phyloP scores from a whole-genome alignment of 208 protist species.

The Trypanosoma scelopori region DNA sequence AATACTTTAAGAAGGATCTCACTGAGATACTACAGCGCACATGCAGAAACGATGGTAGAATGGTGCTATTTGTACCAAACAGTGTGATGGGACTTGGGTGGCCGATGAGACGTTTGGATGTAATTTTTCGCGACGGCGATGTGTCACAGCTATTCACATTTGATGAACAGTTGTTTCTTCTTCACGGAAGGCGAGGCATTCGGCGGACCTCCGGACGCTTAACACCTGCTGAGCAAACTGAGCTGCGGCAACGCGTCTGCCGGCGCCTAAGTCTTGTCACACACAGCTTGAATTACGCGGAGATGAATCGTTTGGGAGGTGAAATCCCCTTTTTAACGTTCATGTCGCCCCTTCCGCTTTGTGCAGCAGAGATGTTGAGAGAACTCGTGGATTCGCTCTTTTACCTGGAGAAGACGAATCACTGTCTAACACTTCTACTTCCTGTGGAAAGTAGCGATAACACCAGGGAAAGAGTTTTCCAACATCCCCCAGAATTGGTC shows the following conservation, averaged over 20 bases:
- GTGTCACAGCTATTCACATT: slow-evolving; percentile 64
- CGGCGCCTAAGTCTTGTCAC: slow-evolving; percentile 58
- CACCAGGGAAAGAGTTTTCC: background rate
- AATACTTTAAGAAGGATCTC: slow-evolving; percentile 57
- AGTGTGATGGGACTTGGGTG: slow-evolving; percentile 41
- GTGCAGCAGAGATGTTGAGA: slow-evolving; percentile 29
- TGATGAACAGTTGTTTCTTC: slow-evolving; percentile 54
- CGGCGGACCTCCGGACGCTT: slow-evolving; percentile 33
- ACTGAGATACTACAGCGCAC: slow-evolving; percentile 42
- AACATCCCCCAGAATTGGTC: background rate
- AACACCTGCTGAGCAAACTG: slow-evolving; percentile 39
- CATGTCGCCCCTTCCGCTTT: slow-evolving; percentile 35
- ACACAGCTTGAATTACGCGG: slow-evolving; percentile 38
- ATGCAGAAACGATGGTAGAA: slow-evolving; percentile 49
- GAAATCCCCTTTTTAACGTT: slow-evolving; percentile 46
- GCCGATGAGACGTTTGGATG: slow-evolving; percentile 53
- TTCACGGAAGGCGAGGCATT: slow-evolving; percentile 30
- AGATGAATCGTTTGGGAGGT: slow-evolving; percentile 33
- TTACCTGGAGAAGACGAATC: slow-evolving; percentile 7
- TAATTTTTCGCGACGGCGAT: slow-evolving; percentile 62
- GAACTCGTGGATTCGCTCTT: slow-evolving; percentile 48
- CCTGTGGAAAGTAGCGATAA: background rate
- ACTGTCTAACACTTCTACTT: background rate
- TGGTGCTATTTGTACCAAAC: slow-evolving; percentile 56
- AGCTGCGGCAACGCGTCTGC: slow-evolving; percentile 60